phyloP scores from a whole-genome alignment of 176 grass and related monocot genomes.

The Elaeis guineensis region DNA sequence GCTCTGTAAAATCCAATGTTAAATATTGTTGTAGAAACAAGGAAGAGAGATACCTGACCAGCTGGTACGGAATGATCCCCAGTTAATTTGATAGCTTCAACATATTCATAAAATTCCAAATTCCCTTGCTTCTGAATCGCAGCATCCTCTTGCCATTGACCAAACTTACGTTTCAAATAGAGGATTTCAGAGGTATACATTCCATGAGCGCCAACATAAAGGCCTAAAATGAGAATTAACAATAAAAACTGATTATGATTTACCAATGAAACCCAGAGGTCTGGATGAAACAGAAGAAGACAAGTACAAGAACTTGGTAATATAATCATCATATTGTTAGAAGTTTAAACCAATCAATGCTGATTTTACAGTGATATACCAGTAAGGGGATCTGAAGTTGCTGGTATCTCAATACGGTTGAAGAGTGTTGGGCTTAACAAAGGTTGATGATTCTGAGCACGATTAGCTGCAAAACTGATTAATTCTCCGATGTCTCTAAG shows the following conservation, averaged over 20 bases:
- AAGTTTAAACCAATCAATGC: not conserved
- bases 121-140: slow-evolving; percentile 31
- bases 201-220: slow-evolving; percentile 69
- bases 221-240: slow-evolving; percentile 30
- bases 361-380: slow-evolving; percentile 28
- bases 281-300: too few relatives aligned
- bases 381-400: slow-evolving; percentile 71
- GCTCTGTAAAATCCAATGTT: slow-evolving; percentile 11
- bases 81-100: slow-evolving; percentile 80
- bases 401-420: slow-evolving; percentile 57
- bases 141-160: slow-evolving; percentile 77
- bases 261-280: too few relatives aligned
- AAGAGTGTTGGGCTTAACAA: slow-evolving; percentile 62
- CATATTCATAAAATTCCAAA: slow-evolving; percentile 92
- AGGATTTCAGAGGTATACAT: slow-evolving; percentile 63
- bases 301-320: not conserved
- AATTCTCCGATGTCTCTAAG: slow-evolving; percentile 54
- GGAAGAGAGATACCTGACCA: slow-evolving; percentile 55
- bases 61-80: slow-evolving; percentile 65
- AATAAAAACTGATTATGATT: too few relatives aligned
- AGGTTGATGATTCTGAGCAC: slow-evolving; percentile 22
- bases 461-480: slow-evolving; percentile 43
- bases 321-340: not conserved
- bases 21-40: not conserved
- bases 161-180: slow-evolving; percentile 81